Conservation (phyloP, 768 basidiomycete genomes). For the Phanerodontia chrysosporium region DNA sequence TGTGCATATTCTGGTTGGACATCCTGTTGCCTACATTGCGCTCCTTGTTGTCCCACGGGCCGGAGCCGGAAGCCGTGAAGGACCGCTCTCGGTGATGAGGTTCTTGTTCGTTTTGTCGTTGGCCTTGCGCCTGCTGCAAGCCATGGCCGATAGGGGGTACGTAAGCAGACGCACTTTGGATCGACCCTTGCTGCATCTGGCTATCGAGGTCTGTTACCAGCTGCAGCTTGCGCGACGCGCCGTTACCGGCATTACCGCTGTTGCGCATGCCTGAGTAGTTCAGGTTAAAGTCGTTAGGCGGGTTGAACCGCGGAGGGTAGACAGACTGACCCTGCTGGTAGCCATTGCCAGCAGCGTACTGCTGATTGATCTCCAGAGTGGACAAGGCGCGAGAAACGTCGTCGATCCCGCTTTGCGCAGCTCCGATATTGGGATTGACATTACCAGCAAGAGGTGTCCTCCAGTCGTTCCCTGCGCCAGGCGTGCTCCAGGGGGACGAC, state of each 20-base stretch:
- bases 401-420: constrained; percentile 44
- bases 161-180: constrained; percentile 49
- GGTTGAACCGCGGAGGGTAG: constrained; percentile 71
- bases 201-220: constrained; percentile 63
- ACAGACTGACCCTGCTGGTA: constrained; percentile 43
- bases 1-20: constrained; percentile 69
- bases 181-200: constrained; percentile 45
- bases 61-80: constrained; percentile 31
- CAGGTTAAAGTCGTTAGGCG: constrained; percentile 41
- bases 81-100: constrained; percentile 31
- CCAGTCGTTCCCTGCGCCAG: constrained; percentile 52
- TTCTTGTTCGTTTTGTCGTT: constrained; percentile 18
- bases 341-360: constrained; percentile 25
- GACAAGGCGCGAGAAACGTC: constrained; percentile 76
- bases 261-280: constrained; percentile 41
- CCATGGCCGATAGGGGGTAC: constrained; percentile 40
- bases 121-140: constrained; percentile 32
- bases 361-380: constrained; percentile 53
- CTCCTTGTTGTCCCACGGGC: constrained; percentile 66
- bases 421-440: constrained; percentile 23
- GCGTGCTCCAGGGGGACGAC: constrained; percentile 60
- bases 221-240: constrained; percentile 44
- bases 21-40: constrained; percentile 49
- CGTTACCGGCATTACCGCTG: constrained; percentile 34
- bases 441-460: constrained; percentile 35